Percentiles rank a stretch among this genome's conserved stretches.
These are phyloP conservation scores for Penicillium sp. DNA, from an alignment of 2,329 filamentous ascomycete species.

Conservation along the genomic window DNA sequence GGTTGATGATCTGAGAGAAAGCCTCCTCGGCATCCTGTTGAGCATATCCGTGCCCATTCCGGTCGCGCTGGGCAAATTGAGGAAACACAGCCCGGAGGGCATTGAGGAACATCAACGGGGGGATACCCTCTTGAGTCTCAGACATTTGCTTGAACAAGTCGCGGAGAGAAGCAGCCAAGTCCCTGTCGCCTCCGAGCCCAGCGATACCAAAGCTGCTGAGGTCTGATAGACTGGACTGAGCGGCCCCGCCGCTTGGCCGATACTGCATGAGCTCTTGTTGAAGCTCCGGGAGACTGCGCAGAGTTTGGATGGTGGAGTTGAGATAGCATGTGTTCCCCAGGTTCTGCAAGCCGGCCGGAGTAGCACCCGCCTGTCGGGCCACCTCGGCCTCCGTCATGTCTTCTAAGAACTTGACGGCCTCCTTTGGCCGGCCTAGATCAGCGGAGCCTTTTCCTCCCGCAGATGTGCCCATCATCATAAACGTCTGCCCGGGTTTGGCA, in stretches of 20 bases:
- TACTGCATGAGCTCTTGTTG: constrained; percentile 72
- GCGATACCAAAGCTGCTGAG: constrained; percentile 55
- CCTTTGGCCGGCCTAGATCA: constrained; percentile 67
- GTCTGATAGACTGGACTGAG: constrained; percentile 39
- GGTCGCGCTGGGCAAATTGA: constrained; percentile 87
- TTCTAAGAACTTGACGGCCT: constrained; percentile 83
- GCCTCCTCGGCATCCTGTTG: constrained; percentile 98
- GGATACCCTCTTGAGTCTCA: constrained; percentile 80
- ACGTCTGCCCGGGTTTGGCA: constrained; percentile 77
- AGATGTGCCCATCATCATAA: constrained; percentile 97
- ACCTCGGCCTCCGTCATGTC: constrained; percentile 96
- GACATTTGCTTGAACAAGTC: constrained; percentile 86
- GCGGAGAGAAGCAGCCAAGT: constrained; percentile 72
- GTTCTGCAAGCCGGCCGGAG: constrained; percentile 82
- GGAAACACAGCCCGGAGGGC: constrained; percentile 76
- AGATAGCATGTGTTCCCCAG: constrained; percentile 98
- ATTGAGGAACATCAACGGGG: constrained; percentile 76
- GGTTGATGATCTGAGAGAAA: constrained; percentile 90
- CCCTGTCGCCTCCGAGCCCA: constrained; percentile 58
- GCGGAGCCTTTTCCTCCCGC: constrained; percentile 58
- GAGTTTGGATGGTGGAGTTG: constrained; percentile 91
- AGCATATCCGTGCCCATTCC: constrained; percentile 78
- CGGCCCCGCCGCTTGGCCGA: constrained; percentile 37
- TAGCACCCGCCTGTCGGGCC: constrained; percentile 76
- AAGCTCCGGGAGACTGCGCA: constrained; percentile 85